Conservation (phyloP, 2,329 filamentous ascomycete species). For the Aspergillus luchuensis region DNA sequence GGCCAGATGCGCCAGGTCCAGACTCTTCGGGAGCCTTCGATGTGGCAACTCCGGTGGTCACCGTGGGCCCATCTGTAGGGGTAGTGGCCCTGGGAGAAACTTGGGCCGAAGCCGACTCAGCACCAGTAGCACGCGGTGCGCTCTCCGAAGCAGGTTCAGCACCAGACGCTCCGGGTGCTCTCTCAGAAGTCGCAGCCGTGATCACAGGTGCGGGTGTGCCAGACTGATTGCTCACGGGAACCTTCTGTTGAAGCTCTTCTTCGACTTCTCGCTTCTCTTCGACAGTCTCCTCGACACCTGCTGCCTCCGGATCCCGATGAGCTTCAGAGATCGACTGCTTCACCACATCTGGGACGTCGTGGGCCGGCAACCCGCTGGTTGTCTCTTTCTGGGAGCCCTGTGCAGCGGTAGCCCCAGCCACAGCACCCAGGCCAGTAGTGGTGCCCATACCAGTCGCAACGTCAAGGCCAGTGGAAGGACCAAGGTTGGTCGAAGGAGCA, state of each 20-base stretch:
- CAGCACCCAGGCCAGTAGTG: no score
- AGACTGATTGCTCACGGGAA: constrained; percentile 36
- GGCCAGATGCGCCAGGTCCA: constrained; percentile 4
- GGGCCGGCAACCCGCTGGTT: constrained; percentile 24
- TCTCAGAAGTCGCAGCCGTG: background rate
- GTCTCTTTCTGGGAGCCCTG: constrained; percentile 38
- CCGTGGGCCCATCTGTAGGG: constrained; percentile 11
- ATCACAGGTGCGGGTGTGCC: constrained; percentile 38
- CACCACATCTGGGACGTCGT: constrained; percentile 48
- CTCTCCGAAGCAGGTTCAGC: constrained; percentile 39
- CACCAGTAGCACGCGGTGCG: constrained; percentile 35
- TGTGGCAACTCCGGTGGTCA: constrained; percentile 24
- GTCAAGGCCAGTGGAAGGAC: no score
- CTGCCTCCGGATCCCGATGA: constrained; percentile 68
- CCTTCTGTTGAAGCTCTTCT: constrained; percentile 66
- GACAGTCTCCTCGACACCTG: constrained; percentile 67
- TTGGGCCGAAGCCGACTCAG: constrained; percentile 20
- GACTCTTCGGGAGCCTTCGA: constrained; percentile 24
- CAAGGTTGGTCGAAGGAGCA: constrained; percentile 8
- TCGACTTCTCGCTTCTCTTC: constrained; percentile 75
- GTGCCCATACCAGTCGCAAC: no score
- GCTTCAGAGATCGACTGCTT: constrained; percentile 52
- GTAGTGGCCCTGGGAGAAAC: constrained; percentile 22
- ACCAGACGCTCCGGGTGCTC: background rate
- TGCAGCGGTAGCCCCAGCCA: constrained; percentile 44